Percentiles rank a stretch among this genome's conserved stretches.
Conservation (phyloP, 1,284 basidiomycete genomes). For the Pascua guehoae region DNA sequence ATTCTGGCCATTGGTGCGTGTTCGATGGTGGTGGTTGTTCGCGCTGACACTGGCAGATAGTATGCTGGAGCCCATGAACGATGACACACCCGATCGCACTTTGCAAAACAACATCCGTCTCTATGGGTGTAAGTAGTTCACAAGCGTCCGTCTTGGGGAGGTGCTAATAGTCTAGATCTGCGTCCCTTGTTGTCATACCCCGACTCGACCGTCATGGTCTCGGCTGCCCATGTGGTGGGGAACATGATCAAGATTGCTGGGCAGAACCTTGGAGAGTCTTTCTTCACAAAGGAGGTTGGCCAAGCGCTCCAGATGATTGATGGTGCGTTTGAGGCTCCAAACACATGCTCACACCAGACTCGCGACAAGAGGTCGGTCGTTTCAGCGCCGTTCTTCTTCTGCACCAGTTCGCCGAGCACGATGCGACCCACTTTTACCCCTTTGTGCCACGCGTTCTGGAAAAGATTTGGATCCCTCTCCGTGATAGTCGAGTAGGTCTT, state of each 20-base stretch:
- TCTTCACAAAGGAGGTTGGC: constrained; percentile 47
- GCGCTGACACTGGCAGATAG: constrained; percentile 22
- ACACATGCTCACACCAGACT: constrained; percentile 24
- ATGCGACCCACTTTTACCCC: constrained; percentile 77
- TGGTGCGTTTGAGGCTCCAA: constrained; percentile 26
- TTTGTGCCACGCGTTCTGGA: constrained; percentile 83
- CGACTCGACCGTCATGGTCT: constrained; percentile 48
- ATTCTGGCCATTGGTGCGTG: constrained; percentile 51
- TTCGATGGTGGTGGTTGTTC: too few species aligned
- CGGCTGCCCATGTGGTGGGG: constrained; percentile 44
- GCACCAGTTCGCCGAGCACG: constrained; percentile 84
- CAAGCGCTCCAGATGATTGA: constrained; percentile 46
- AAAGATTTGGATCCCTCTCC: constrained; percentile 80
- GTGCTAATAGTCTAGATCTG: constrained; percentile 29
- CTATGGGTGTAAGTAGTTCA: constrained; percentile 41
- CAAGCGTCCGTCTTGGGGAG: background rate
- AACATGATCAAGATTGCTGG: constrained; percentile 48
- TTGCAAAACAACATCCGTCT: constrained; percentile 44
- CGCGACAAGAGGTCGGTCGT: constrained; percentile 45
- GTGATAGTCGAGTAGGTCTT: constrained; percentile 68
- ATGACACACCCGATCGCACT: constrained; percentile 45
- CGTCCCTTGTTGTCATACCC: constrained; percentile 44
- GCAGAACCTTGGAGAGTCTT: constrained; percentile 43
- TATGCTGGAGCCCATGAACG: constrained; percentile 41
- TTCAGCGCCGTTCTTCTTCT: constrained; percentile 62